Conservation (phyloP, 495 filamentous ascomycete genomes). For the Aspergillus sclerotiicarbonarius region DNA sequence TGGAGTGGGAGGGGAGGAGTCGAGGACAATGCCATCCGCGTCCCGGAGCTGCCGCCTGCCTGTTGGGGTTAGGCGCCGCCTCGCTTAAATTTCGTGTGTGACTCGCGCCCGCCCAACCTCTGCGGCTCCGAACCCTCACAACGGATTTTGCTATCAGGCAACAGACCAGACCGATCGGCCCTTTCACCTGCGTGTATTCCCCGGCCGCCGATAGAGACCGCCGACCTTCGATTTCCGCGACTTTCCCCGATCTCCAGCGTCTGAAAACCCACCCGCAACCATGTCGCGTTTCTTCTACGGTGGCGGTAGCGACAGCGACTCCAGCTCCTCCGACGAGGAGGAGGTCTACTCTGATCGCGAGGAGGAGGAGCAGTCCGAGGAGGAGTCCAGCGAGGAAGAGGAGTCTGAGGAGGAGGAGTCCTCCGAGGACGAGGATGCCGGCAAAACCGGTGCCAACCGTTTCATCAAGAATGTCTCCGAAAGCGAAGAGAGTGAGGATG, state of each 20-base stretch:
- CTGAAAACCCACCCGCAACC: slow-evolving; percentile 29
- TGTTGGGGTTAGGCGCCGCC: slow-evolving; percentile 42
- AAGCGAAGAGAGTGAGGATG: slow-evolving; percentile 80
- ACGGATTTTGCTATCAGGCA: slow-evolving; percentile 29
- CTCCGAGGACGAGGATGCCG: slow-evolving; percentile 58
- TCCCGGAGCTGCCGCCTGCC: slow-evolving; percentile 18
- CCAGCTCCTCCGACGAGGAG: slow-evolving; percentile 77
- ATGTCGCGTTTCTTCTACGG: slow-evolving; percentile 94
- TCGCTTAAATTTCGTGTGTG: slow-evolving; percentile 57
- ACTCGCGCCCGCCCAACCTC: slow-evolving; percentile 34
- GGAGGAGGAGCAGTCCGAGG: slow-evolving; percentile 63
- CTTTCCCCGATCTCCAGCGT: slow-evolving; percentile 20
- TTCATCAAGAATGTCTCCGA: slow-evolving; percentile 80
- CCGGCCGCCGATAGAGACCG: slow-evolving; percentile 9
- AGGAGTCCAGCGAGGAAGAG: slow-evolving; percentile 75
- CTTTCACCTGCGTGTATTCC: slow-evolving; percentile 3
- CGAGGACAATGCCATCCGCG: no score
- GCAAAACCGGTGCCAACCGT: slow-evolving; percentile 68
- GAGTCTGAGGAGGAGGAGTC: slow-evolving; percentile 53
- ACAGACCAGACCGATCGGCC: slow-evolving; percentile 14
- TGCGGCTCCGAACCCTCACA: slow-evolving; percentile 40
- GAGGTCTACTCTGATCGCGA: slow-evolving; percentile 80
- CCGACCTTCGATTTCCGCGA: slow-evolving; percentile 13
- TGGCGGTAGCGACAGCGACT: slow-evolving; percentile 82
- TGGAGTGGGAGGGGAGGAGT: background rate